Base-by-base conservation (phyloP, 495 filamentous ascomycete species). In the Durotheca rogersii region DNA sequence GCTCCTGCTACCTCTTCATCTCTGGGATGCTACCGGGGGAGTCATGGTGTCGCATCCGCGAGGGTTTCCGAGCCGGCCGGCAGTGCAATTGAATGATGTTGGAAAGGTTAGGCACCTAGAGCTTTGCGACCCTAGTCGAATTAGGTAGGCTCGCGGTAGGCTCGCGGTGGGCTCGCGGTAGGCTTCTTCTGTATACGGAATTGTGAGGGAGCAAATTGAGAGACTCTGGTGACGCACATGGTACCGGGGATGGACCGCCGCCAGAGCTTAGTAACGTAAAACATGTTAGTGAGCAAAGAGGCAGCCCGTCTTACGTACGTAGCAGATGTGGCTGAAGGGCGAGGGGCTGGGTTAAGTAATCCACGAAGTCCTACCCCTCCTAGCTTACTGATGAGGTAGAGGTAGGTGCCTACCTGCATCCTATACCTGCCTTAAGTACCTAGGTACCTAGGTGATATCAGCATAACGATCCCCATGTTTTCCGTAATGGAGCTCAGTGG, bases 181-280 rank as follows among this genome's bases (percentile, higher is more conserved):
- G 49, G 43, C 15, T 21, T 47, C 34, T 33, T n/a, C 1, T 25
- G 6, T 9, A 27, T 27, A 27, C 4, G 2, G 19, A 47, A 7
- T 14, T 15, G 17, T 30, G 10, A 47, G 43, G 51, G 34, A 51
- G 40, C 46, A 54, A 54, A 54, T 59, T 46, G 48, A 53, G 50
- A 54, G 42, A 23, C 31, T 11, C 21, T 59, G 50, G 41, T 59
- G 56, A 59, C 56, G 56, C 56, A 27, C 23, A 59, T 54, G 50
- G 49, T 45, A 14, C 38, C 56, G 41, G 34, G 56, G 56, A 59
- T 53, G 11, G 42, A n/a, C n/a, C n/a, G n/a, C n/a, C n/a, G n/a
- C n/a, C n/a, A n/a, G n/a, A n/a, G n/a, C n/a, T n/a, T n/a, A n/a
- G n/a, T n/a, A n/a, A n/a, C n/a, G n/a, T n/a, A n/a, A n/a, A n/a